These are phyloP conservation scores for Pleurotus citrinopileatus DNA, from an alignment of 768 basidiomycete genomes.

Conservation along the genomic window DNA sequence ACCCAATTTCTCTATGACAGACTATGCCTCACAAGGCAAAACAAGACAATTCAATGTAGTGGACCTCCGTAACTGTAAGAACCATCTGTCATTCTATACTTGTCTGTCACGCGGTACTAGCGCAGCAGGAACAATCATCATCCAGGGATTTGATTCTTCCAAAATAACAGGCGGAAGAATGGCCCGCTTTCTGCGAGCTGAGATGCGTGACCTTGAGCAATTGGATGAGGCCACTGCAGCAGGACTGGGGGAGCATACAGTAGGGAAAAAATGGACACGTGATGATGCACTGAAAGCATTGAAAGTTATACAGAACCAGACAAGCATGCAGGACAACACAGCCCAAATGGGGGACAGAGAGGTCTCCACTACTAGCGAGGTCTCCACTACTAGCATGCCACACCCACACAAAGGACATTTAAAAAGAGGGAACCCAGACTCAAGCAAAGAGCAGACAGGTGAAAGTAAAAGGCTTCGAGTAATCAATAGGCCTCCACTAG, in stretches of 20 bases:
- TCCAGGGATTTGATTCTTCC: slow-evolving; percentile 20
- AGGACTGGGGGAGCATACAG: slow-evolving; percentile 19
- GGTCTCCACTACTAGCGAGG: too few relatives aligned
- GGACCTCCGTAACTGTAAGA: slow-evolving; percentile 19
- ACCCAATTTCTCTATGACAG: slow-evolving; percentile 25
- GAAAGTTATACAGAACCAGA: too few relatives aligned
- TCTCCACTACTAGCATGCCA: too few relatives aligned
- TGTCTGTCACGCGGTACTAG: slow-evolving; percentile 16
- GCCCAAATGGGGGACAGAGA: too few relatives aligned
- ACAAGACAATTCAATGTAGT: slow-evolving; percentile 26
- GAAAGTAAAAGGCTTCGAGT: slow-evolving; percentile 10
- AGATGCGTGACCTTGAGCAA: slow-evolving; percentile 32
- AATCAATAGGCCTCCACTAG: slow-evolving; percentile 3
- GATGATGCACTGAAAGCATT: too few relatives aligned
- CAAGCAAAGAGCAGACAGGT: slow-evolving; percentile 10
- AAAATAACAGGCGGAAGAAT: slow-evolving; percentile 24
- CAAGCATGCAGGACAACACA: too few relatives aligned
- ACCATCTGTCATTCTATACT: slow-evolving; percentile 17
- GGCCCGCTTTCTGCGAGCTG: slow-evolving; percentile 22
- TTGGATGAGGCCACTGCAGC: slow-evolving; percentile 30
- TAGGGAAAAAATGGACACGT: slow-evolving; percentile 9
- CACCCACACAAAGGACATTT: too few relatives aligned
- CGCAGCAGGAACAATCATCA: slow-evolving; percentile 26
- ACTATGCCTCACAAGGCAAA: slow-evolving; percentile 26
- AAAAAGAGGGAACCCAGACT: slow-evolving; percentile 9